Evolutionary conservation across 345 rosid genomes (phyloP), one percentile per base, ranked within the genome.

Genomic region (Geranium rotundifolium): DNA sequence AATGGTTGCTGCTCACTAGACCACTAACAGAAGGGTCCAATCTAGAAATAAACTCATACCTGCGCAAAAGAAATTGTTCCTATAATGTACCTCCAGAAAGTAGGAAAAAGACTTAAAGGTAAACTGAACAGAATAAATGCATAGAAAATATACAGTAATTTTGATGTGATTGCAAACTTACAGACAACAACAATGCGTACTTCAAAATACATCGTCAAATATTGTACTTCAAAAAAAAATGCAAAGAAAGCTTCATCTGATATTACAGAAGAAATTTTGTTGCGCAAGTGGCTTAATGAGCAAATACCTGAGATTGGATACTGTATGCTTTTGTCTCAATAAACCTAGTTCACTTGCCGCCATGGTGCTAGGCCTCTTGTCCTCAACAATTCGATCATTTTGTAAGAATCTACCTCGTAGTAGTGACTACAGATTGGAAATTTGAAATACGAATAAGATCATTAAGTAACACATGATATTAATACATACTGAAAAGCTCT

Each of bases 401-500:
- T 93, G 89, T 83, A 92, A 80, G 82, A 92, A 92, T 68, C 98
- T 82, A 46, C 96, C 98, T 79, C 96, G 76, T 34, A 92, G 87
- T 65, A 89, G 74, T 69, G 96, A 87, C 98, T 92, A 80, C 73
- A 71, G 59, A 71, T 63, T 60, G 41, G 49, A 34, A 23, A 23
- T 23, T 23, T 23, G 4, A 8, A 54, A 50, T 50, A 34, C 12
- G 3, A 8, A 17, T 50, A 27, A 19, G 13, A 20, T 31, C 50
- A 57, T 29, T 19, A 57, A 15, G 29, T 54, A 7, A 59, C 39
- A 29, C 4, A 74, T 58, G 52, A 19, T n/a, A 56, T 23, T 34
- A 56, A n/a, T 19, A 34, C 54, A n/a, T 1, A 34, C 8, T 31
- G 20, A 23, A 34, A 41, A 4, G 10, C 18, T 41, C 41, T 1